Percentiles rank a stretch among this genome's conserved stretches.
These are phyloP conservation scores for Penicillium cataractarum DNA, from an alignment of 495 filamentous ascomycete genomes.

Conservation along the genomic window DNA sequence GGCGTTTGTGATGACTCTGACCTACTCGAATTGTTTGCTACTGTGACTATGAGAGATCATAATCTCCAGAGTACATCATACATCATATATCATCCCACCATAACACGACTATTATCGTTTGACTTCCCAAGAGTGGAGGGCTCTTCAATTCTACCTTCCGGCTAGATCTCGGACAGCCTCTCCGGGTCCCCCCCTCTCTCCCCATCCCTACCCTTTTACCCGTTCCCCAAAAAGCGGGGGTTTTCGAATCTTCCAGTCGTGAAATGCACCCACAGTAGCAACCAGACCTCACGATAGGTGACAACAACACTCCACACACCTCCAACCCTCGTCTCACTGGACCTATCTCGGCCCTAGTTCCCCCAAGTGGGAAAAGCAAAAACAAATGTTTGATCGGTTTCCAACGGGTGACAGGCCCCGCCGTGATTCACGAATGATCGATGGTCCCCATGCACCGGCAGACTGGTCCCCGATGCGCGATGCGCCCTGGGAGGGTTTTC, in stretches of 20 bases:
- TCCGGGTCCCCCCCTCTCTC: neutral
- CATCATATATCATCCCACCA: neutral
- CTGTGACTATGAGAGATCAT: neutral
- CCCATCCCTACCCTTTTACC: neutral
- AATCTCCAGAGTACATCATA: neutral
- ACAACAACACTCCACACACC: too few species aligned
- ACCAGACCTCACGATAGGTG: neutral
- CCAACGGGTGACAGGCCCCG: neutral
- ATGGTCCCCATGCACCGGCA: slow-evolving; percentile 6
- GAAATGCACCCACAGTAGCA: neutral
- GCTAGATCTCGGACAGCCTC: neutral
- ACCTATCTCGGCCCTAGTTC: neutral
- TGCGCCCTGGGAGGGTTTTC: neutral
- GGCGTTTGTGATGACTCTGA: neutral
- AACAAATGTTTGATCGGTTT: slow-evolving; percentile 9
- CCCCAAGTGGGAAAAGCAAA: neutral
- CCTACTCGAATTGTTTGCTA: neutral
- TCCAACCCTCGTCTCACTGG: neutral
- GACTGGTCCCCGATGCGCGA: slow-evolving; percentile 3
- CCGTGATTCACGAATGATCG: slow-evolving; percentile 5
- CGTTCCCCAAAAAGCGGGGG: neutral
- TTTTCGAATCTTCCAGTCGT: neutral
- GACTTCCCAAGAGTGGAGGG: neutral
- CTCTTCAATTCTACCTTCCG: neutral
- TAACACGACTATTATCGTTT: neutral